These are phyloP conservation scores for Botrytis squamosa DNA, from an alignment of 2,329 filamentous ascomycete genomes.

Conservation along the genomic window DNA sequence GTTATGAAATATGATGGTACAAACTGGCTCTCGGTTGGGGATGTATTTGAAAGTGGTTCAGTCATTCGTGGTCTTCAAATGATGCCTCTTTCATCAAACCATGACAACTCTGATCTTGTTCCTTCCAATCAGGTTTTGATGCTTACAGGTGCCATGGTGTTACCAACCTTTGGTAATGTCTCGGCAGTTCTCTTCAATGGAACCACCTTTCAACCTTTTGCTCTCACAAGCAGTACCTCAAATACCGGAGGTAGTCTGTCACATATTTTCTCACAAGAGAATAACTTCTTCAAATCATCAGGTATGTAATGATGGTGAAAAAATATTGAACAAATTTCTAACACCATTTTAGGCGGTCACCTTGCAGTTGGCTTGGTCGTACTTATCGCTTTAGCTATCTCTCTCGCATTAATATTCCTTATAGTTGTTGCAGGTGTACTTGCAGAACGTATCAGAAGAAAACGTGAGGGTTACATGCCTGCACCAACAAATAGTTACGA, in stretches of 20 bases:
- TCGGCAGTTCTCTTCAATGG: constrained; percentile 90
- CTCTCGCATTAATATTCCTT: constrained; percentile 73
- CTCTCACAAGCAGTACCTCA: constrained; percentile 68
- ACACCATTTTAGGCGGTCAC: constrained; percentile 46
- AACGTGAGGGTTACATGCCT: constrained; percentile 76
- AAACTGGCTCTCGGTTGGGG: constrained; percentile 65
- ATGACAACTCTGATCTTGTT: constrained; percentile 64
- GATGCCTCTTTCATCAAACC: constrained; percentile 67
- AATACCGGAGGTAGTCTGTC: constrained; percentile 72
- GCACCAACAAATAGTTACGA: constrained; percentile 68
- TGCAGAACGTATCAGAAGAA: constrained; percentile 73
- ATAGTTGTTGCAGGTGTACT: constrained; percentile 73
- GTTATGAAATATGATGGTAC: constrained; percentile 79
- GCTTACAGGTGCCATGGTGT: constrained; percentile 77
- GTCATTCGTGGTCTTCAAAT: constrained; percentile 78
- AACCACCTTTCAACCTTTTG: constrained; percentile 72
- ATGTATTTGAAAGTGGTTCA: constrained; percentile 63
- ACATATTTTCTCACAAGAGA: constrained; percentile 78
- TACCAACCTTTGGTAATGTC: constrained; percentile 74
- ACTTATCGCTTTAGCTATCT: constrained; percentile 75
- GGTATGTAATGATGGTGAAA: constrained; percentile 49
- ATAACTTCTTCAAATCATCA: constrained; percentile 67
- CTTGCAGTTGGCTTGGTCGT: constrained; percentile 76
- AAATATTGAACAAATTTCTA: constrained; percentile 28
- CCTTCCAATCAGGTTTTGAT: constrained; percentile 69